phyloP scores from a whole-genome alignment of 805 yeast species.

The Lachancea sp. region DNA sequence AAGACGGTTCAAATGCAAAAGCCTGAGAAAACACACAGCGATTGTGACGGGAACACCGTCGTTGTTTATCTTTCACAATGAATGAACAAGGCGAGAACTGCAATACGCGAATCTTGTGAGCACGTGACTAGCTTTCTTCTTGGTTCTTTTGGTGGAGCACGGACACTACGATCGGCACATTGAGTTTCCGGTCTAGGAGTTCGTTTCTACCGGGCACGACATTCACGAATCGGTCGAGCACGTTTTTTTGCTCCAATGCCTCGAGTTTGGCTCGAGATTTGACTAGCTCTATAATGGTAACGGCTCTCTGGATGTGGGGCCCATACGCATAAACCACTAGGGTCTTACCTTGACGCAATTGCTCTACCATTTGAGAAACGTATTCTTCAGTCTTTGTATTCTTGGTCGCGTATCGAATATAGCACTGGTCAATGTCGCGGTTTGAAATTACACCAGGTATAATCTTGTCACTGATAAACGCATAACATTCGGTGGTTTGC shows the following conservation, averaged over 20 bases:
- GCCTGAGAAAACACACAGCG: too few species aligned
- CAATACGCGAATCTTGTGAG: too few species aligned
- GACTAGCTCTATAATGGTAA: conserved; percentile 23
- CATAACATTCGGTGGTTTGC: conserved; percentile 11
- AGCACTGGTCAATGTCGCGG: not conserved
- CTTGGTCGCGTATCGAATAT: conserved; percentile 16
- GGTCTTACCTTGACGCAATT: not conserved
- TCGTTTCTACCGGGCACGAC: conserved; percentile 24
- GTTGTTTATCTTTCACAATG: too few species aligned
- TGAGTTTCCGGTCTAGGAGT: conserved; percentile 20
- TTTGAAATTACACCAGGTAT: conserved; percentile 14
- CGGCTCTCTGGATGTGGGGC: conserved; percentile 24
- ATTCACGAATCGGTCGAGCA: conserved; percentile 17
- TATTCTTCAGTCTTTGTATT: conserved; percentile 20
- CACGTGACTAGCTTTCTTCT: not conserved
- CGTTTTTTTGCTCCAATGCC: conserved; percentile 21
- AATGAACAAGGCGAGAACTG: too few species aligned
- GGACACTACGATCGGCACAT: conserved; percentile 20
- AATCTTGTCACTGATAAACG: conserved; percentile 17
- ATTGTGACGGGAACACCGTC: too few species aligned
- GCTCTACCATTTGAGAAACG: conserved; percentile 14
- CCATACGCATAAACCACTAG: conserved; percentile 22
- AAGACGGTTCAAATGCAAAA: too few species aligned
- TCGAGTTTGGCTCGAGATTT: conserved; percentile 11
- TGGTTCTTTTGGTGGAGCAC: conserved; percentile 5